Base-by-base conservation (phyloP, 148 eudicot species). In the Persicaria tinctoria region DNA sequence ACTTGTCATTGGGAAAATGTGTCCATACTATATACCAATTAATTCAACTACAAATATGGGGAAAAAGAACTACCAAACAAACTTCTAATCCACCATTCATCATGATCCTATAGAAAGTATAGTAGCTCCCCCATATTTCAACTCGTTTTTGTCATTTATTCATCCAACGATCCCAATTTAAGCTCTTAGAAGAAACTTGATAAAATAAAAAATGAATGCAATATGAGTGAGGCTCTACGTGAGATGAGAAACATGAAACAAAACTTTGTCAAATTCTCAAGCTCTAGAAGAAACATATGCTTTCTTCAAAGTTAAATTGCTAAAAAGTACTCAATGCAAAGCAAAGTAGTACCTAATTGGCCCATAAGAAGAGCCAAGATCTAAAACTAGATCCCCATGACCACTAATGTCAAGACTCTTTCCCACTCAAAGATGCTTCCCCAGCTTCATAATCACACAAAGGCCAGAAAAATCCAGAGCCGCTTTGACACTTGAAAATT, bases 381-480 rank as follows among this genome's bases (percentile, higher is more conserved):
- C 97, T 68, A 92, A 86, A 79, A 89, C 79, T 79, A 90, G 81
- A 50, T 84, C 81, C 46, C 80, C 79, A 70, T 80, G 84, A 72
- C 78, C 84, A 23, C 75, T 74, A 16, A 79, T 46, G 45, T 79
- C 88, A 63, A n/a, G 82, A 68, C 27, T 87, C 92, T 72, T 86
- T 85, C 38, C 76, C 87, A 76, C 78, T 68, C 76, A 74, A 20
- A 10, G 79, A 78, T 45, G 70, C 12, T 75, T 74, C 79, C 51
- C 60, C 48, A 73, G 80, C 76, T 62, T 89, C 90, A 68, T 68
- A 69, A 71, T 80, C 80, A 82, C 87, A 83, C 77, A 86, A 78
- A 73, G 99, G 99, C 99, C 99, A 92, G 77, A 84, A 87, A 77
- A 86, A 80, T 70, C 80, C 84, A 69, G 93, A 83, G 74, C 77